Evolutionary conservation across 768 basidiomycete species (phyloP).

Genomic region (Strobilomyces echinocephalus): DNA sequence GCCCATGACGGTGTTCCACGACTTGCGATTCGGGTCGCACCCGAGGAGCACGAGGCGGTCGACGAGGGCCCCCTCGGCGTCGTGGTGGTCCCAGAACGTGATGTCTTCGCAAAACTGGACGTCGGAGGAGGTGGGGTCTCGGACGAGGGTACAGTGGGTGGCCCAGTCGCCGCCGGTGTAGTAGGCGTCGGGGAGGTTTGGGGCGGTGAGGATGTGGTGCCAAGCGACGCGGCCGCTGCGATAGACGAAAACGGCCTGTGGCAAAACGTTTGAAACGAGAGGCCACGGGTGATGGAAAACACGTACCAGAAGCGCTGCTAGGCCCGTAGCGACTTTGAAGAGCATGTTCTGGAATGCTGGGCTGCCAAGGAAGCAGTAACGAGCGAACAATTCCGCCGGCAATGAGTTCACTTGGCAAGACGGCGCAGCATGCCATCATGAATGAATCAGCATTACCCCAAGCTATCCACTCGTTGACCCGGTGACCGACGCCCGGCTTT

Average conservation of each 20-base stretch:
- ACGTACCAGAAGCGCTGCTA: constrained; percentile 13
- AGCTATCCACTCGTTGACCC: too few relatives aligned
- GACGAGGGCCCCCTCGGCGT: constrained; percentile 34
- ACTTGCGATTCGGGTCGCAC: constrained; percentile 42
- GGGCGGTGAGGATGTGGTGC: constrained; percentile 39
- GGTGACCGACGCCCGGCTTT: too few relatives aligned
- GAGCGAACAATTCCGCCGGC: neutral
- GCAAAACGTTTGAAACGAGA: neutral
- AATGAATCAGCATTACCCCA: too few relatives aligned
- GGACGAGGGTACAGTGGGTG: constrained; percentile 41
- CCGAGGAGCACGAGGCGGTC: constrained; percentile 42
- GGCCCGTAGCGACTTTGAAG: constrained; percentile 2
- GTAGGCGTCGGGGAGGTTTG: constrained; percentile 48
- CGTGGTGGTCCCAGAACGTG: constrained; percentile 57
- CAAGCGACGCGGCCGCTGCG: constrained; percentile 39
- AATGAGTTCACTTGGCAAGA: too few relatives aligned
- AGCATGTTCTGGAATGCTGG: constrained; percentile 15
- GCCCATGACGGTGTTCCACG: constrained; percentile 81
- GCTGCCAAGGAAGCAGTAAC: too few relatives aligned
- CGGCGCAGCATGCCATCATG: too few relatives aligned
- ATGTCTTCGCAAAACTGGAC: constrained; percentile 60
- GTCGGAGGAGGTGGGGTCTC: constrained; percentile 29
- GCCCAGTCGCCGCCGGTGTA: constrained; percentile 46
- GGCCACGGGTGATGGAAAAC: neutral
- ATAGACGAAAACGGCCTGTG: constrained; percentile 42